Evolutionary conservation across 108 stramenopile genomes (phyloP).

Genomic region (Conticribra weissflogii): DNA sequence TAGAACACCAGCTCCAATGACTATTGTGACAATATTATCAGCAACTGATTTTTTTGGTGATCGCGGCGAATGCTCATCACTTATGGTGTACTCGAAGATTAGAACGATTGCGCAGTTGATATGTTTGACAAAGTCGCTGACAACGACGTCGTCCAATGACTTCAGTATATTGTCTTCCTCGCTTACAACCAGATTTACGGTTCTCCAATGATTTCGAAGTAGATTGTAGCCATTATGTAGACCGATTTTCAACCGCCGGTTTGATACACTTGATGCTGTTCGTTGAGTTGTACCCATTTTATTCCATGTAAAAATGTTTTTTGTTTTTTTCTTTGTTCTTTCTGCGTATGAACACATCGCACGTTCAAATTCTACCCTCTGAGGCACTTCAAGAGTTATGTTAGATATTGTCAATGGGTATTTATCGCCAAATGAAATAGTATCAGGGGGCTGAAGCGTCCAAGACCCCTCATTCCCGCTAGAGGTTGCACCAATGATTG

Average conservation of each 20-base stretch:
- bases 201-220: constrained; percentile 8
- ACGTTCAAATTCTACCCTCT: constrained; percentile 14
- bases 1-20: background rate
- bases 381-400: constrained; percentile 5
- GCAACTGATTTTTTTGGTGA: background rate
- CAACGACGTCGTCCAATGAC: background rate
- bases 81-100: constrained; percentile 7
- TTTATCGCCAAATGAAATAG: background rate
- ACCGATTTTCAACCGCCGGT: constrained; percentile 9
- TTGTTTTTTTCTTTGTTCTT: background rate
- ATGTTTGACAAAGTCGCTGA: constrained; percentile 1
- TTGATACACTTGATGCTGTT: background rate
- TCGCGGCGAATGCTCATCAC: background rate
- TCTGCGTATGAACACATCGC: background rate
- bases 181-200: constrained; percentile 1
- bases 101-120: background rate
- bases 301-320: constrained; percentile 3
- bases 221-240: constrained; percentile 18
- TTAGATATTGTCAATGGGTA: constrained; percentile 5
- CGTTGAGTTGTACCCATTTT: background rate
- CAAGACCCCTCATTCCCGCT: constrained; percentile 18
- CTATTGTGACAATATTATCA: background rate
- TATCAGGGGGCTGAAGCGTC: constrained; percentile 9
- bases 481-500: constrained; percentile 24
- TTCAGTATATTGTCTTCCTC: background rate